Percentiles rank a stretch among this genome's conserved stretches.
Evolutionary conservation across 768 basidiomycete species (phyloP).

Genomic region (Lactarius deliciosus): DNA sequence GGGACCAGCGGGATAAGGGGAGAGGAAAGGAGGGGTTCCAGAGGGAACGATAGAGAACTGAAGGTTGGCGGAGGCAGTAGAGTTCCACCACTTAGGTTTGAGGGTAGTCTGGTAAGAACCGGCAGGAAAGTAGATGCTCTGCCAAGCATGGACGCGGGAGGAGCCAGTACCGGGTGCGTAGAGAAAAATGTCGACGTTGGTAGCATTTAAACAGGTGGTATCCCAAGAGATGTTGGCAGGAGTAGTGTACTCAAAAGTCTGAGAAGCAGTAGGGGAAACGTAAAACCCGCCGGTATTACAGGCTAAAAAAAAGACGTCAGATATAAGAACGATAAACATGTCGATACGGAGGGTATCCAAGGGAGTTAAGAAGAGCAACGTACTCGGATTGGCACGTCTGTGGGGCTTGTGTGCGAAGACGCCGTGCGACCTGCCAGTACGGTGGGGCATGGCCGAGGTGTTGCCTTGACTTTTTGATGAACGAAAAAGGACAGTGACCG

Average conservation of each 20-base stretch:
- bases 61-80: slow-evolving; percentile 47
- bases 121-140: slow-evolving; percentile 45
- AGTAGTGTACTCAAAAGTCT: slow-evolving; percentile 45
- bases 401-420: slow-evolving; percentile 10
- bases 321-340: not conserved
- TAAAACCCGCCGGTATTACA: slow-evolving; percentile 65
- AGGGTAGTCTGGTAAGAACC: slow-evolving; percentile 53
- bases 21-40: slow-evolving; percentile 50
- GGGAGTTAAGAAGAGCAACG: not conserved
- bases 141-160: slow-evolving; percentile 58
- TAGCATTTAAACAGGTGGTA: slow-evolving; percentile 51
- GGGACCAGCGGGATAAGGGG: slow-evolving; percentile 61
- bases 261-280: slow-evolving; percentile 49
- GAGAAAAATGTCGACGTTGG: slow-evolving; percentile 66
- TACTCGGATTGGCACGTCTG: slow-evolving; percentile 16
- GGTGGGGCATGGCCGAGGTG: slow-evolving; percentile 11
- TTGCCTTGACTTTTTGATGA: not conserved
- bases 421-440: slow-evolving; percentile 4
- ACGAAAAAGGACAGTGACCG: slow-evolving; percentile 29
- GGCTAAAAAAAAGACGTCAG: slow-evolving; percentile 33
- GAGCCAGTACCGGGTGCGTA: slow-evolving; percentile 47
- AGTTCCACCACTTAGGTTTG: slow-evolving; percentile 71
- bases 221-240: slow-evolving; percentile 67
- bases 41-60: slow-evolving; percentile 60
- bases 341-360: not conserved